Evolutionary conservation across 345 rosid genomes (phyloP), one percentile per base, ranked within the genome.

Genomic region (Ceriops zippeliana): DNA sequence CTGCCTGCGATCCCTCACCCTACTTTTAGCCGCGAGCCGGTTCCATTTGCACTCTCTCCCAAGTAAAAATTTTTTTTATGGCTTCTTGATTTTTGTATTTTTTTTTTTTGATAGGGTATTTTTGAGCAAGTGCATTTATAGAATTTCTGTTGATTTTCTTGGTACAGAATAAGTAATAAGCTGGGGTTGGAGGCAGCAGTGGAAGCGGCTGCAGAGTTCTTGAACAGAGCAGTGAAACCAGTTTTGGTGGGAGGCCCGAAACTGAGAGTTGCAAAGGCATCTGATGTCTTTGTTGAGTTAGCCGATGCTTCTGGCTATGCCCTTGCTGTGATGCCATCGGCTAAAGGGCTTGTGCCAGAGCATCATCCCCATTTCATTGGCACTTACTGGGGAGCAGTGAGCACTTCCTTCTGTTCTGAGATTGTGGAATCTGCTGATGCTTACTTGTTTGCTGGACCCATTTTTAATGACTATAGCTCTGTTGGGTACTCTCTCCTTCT

Each of bases 391-490:
- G 96, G 96, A 30, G 93, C 90, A 4, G 89, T 88, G 69, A 88
- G 93, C 75, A 83, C 93, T 26, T 79, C 91, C 0, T 90, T 90
- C 68, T 88, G 96, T 67, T 83, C 91, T 21, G 93, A 90, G 80
- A 90, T 90, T 19, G 96, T 90, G 72, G 96, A 90, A 74, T 88
- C 93, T 27, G 91, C 93, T 0, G 96, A 90, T 80, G 93, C 93
- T 34, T 90, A 88, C 70, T 62, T 90, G 81, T 86, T 90, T 70
- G 96, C 91, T 19, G 93, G 96, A 4, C 93, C 96, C 15, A 88
- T 90, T 66, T 90, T 86, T 77, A 90, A 85, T 75, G 96, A 88
- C 76, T 85, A 88, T 63, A 88, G 91, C 75, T 86, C 96, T 7
- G 93, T 90, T 58, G 96, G 93, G 51, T 90, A 90, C 77, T 90